These are phyloP conservation scores for Narthecium ossifragum DNA, from an alignment of 106 monocot species.

Conservation along the genomic window DNA sequence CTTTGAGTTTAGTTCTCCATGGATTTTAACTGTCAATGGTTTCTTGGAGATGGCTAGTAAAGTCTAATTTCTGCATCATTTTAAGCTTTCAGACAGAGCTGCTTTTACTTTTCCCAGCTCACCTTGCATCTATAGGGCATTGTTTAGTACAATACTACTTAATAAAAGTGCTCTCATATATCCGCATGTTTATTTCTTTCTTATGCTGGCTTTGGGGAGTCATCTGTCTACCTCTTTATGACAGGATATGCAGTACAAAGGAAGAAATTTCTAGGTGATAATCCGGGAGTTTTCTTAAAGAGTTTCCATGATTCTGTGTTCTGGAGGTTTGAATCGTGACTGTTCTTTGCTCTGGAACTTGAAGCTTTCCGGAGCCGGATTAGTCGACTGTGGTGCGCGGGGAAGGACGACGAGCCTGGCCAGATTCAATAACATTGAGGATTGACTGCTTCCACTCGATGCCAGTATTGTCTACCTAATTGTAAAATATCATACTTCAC, in stretches of 20 bases:
- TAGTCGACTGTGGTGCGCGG: background rate
- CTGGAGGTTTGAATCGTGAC: too few species aligned
- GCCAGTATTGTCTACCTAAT: background rate
- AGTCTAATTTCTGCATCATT: background rate
- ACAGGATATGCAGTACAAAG: slow-evolving; percentile 31
- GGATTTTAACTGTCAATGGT: too few species aligned
- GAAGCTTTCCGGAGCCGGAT: background rate
- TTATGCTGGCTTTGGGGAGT: background rate
- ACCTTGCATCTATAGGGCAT: background rate
- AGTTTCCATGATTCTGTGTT: too few species aligned
- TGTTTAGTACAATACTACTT: too few species aligned
- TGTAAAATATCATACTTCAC: background rate
- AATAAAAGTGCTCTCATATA: background rate
- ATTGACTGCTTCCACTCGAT: background rate
- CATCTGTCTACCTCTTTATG: background rate
- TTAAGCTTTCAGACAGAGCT: background rate
- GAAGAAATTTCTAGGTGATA: slow-evolving; percentile 28
- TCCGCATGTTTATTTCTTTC: background rate
- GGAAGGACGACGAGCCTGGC: background rate
- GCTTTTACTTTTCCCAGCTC: background rate
- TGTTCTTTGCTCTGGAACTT: too few species aligned
- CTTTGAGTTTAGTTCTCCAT: too few species aligned
- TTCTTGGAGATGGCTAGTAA: too few species aligned
- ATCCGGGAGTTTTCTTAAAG: background rate
- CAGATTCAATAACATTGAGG: background rate